Base-by-base conservation (phyloP, 768 basidiomycete species). In the Solioccasus polychromus region DNA sequence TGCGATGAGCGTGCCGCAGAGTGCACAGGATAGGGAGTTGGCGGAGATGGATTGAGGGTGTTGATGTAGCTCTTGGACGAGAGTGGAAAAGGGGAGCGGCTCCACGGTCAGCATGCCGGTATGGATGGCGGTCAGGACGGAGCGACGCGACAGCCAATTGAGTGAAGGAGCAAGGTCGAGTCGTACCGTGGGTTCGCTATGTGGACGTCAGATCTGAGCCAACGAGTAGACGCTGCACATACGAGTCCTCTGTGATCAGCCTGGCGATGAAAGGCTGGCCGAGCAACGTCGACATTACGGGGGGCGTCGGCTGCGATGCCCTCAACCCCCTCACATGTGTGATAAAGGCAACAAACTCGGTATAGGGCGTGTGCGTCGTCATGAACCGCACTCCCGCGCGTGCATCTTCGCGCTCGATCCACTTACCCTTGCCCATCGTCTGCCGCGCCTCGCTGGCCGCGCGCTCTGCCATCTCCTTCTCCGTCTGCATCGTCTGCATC, bases 121-220 rank as follows among this genome's bases (percentile, higher is more conserved):
- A 53, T 97, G 82, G 47, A 99, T 88, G 5, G 95, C 95, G 20
- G 81, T 69, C 4, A 84, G 75, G 19, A 98, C 86, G 4, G 83
- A 83, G 23, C 92, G 82, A 22, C 93, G 79, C 14, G 88, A 86
- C n/a, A 98, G 74, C 89, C 91, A 98, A 58, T 90, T 93, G 26
- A 99, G 71, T 11, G 92, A 89, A 0, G 94, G 91, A 0, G 96
- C 93, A n/a, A 89, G 71, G 60, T 98, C 96, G 15, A 99, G 77
- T 8, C 96, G 84, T 24, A 96, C 72, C 0, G 93, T 91, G 0
- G 95, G 91, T 56, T 99, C 95, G 19, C 93, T 63, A 47, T 22
- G 42, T 30, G 2, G 36, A 19, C 14, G 28, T 53, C 45, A 61
- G 43, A n/a, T n/a, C n/a, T n/a, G n/a, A n/a, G n/a, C n/a, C n/a